Percentiles rank a stretch among this genome's conserved stretches.
phyloP scores from a whole-genome alignment of 1,284 basidiomycete genomes.

The Ceratobasidium sp. region DNA sequence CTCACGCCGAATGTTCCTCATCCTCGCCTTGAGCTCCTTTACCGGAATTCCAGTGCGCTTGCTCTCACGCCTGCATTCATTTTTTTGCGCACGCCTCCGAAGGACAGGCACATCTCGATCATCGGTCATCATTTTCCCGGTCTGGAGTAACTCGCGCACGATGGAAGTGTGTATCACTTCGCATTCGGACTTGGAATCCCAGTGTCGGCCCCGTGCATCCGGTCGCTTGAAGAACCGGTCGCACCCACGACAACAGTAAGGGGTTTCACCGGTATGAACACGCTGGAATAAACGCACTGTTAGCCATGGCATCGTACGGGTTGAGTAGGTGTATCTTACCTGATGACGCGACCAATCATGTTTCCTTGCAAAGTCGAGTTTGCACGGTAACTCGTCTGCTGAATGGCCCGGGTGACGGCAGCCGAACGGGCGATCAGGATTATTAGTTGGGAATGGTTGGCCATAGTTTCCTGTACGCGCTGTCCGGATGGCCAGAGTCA shows the following conservation, averaged over 20 bases:
- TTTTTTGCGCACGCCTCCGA: constrained; percentile 24
- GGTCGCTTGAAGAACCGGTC: constrained; percentile 16
- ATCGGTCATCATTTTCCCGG: constrained; percentile 6
- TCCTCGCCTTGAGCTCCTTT: constrained; percentile 21
- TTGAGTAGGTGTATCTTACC: not conserved
- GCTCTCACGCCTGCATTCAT: constrained; percentile 12
- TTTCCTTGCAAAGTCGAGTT: constrained; percentile 24
- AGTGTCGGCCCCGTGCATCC: constrained; percentile 33
- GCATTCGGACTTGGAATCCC: constrained; percentile 24
- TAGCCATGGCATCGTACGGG: not conserved
- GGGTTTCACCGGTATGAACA: constrained; percentile 29
- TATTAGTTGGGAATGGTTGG: constrained; percentile 4
- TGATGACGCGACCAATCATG: constrained; percentile 36
- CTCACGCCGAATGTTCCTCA: not conserved
- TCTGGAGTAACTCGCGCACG: not conserved
- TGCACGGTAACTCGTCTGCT: constrained; percentile 16
- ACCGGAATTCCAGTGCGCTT: constrained; percentile 24
- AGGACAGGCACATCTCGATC: constrained; percentile 27
- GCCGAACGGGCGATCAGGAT: constrained; percentile 20
- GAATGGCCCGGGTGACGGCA: constrained; percentile 17
- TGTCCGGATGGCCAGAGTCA: not conserved
- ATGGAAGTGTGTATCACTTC: not conserved
- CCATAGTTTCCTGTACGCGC: too few species aligned
- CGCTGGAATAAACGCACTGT: not conserved
- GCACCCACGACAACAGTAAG: constrained; percentile 18